A percentile compares a stretch with the other conserved stretches of the same genome.
phyloP scores from a whole-genome alignment of 2,329 filamentous ascomycete species.

The Arthrobotrys megalospora region DNA sequence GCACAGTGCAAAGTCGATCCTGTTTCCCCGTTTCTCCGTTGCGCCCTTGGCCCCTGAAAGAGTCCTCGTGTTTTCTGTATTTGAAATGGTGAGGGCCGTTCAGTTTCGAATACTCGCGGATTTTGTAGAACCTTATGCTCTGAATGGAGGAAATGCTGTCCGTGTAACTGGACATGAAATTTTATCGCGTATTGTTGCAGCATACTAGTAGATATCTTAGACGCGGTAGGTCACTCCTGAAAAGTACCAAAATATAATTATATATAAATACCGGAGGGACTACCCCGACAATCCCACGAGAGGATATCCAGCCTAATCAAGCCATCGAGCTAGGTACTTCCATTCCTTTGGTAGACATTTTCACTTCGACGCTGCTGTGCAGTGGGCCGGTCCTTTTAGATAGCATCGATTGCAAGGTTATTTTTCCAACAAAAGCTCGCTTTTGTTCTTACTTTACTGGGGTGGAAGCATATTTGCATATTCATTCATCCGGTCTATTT shows the following conservation, averaged over 20 bases:
- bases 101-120: slow-evolving; percentile 44
- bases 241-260: slow-evolving; percentile 4
- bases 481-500: slow-evolving; percentile 33
- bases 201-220: slow-evolving; percentile 17
- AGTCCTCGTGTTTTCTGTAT: slow-evolving; percentile 8
- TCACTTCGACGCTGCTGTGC: slow-evolving; percentile 49
- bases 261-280: slow-evolving; percentile 25
- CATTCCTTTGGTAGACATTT: slow-evolving; percentile 25
- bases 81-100: slow-evolving; percentile 48
- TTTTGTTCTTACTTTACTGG: slow-evolving; percentile 16
- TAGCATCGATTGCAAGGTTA: slow-evolving; percentile 45
- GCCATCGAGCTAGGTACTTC: slow-evolving; percentile 19
- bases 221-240: background rate
- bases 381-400: slow-evolving; percentile 24
- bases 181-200: slow-evolving; percentile 41
- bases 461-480: slow-evolving; percentile 26
- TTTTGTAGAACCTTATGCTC: slow-evolving; percentile 16
- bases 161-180: slow-evolving; percentile 18
- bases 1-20: background rate
- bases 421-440: slow-evolving; percentile 35
- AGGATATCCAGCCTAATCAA: slow-evolving; percentile 26
- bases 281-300: slow-evolving; percentile 12
- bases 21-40: too few relatives aligned
- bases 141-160: slow-evolving; percentile 31
- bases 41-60: too few relatives aligned